Base-by-base conservation (phyloP, 495 filamentous ascomycete species). In the Elaphomyces granulatus region DNA sequence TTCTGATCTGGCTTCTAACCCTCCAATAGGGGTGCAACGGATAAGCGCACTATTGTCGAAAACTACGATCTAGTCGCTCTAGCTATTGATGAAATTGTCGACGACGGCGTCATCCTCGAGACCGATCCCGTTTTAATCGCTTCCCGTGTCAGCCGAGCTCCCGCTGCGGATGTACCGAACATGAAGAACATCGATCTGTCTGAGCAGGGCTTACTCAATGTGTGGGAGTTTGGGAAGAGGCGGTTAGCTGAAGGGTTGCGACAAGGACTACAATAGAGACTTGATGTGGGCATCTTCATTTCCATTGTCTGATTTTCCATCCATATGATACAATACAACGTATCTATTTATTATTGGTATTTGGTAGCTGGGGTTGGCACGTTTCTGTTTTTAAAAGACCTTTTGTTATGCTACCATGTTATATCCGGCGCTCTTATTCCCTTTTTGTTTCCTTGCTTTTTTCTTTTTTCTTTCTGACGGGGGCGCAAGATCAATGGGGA, bases 11-110 rank as follows among this genome's bases (percentile, higher is more conserved):
- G n/a, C n/a, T n/a, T n/a, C 44, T 45, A 23, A 48, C 34, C 10
- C 7, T 17, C 15, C 40, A 19, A 40, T 45, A 88, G 81, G 60
- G 87, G 87, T 62, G 83, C 85, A 17, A 86, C 87, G 38, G 90
- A 99, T 68, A 94, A 94, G 69, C 83, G 90, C 44, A 96, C 88
- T 8, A 83, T 96, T 45, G 77, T 95, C 52, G 90, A 99, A 63
- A 94, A 95, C 71, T 98, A 95, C 67, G 90, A 96, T 53, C 72
- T 79, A 7, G 82, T 94, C 41, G 81, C 86, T 15, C 70, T 99
- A 15, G 82, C 87, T 32, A 82, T 96, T 40, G 90, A 99, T 59
- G 90, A 99, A 59, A 84, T 94, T 40, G 78, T 93, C 20, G 90
- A 96, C 59, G 90, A 96, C 48, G 90, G 90, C 20, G 87, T 99